These are phyloP conservation scores for Ophiocordyceps unilateralis DNA, from an alignment of 2,329 filamentous ascomycete species.

Conservation along the genomic window DNA sequence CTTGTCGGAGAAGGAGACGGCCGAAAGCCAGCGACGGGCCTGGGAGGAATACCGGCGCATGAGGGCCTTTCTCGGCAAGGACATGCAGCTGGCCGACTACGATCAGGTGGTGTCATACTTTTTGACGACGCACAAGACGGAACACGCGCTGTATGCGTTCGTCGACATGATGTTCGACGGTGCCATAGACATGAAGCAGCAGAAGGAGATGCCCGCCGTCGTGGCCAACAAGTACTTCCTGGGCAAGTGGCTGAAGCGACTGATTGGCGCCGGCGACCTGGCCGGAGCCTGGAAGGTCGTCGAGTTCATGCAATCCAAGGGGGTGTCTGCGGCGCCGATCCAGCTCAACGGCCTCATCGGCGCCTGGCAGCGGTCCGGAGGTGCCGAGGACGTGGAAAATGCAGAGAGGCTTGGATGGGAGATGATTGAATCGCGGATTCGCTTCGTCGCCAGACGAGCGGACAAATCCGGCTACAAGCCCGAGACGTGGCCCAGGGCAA, in stretches of 20 bases:
- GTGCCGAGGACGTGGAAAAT: slow-evolving; percentile 31
- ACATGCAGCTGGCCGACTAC: slow-evolving; percentile 57
- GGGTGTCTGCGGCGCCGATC: slow-evolving; percentile 50
- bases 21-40: slow-evolving; percentile 33
- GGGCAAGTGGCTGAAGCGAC: slow-evolving; percentile 73
- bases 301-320: slow-evolving; percentile 54
- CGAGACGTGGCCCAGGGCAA: slow-evolving; percentile 35
- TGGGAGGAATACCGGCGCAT: slow-evolving; percentile 52
- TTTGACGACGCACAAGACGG: slow-evolving; percentile 44
- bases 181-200: slow-evolving; percentile 27
- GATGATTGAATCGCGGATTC: slow-evolving; percentile 55
- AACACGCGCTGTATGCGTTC: slow-evolving; percentile 59
- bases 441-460: slow-evolving; percentile 30
- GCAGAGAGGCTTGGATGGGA: slow-evolving; percentile 57
- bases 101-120: slow-evolving; percentile 58
- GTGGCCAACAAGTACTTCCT: slow-evolving; percentile 65
- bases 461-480: background rate
- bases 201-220: slow-evolving; percentile 26
- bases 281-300: slow-evolving; percentile 57
- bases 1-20: slow-evolving; percentile 35
- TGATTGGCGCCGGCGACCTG: slow-evolving; percentile 55
- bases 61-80: slow-evolving; percentile 37
- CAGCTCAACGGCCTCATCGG: slow-evolving; percentile 73
- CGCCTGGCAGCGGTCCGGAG: slow-evolving; percentile 54
- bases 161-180: slow-evolving; percentile 74